Conservation (phyloP, 257 asterid genomes). For the Capsicum baccatum region DNA sequence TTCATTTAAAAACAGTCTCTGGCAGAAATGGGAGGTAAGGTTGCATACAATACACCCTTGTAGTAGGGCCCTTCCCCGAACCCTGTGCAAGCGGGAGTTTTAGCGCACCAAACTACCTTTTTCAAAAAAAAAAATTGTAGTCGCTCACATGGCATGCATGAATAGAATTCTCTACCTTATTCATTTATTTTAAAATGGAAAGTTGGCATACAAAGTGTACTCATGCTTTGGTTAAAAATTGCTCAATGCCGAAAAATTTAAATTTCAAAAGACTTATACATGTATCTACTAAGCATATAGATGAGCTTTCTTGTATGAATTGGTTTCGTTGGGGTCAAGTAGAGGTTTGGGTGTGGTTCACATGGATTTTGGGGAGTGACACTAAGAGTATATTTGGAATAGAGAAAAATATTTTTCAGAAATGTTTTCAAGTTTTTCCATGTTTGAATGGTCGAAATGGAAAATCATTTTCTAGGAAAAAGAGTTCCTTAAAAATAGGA, state of each 20-base stretch:
- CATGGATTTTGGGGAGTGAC: not conserved
- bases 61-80: too few relatives aligned
- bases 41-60: too few relatives aligned
- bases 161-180: not conserved
- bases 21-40: too few relatives aligned
- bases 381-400: not conserved
- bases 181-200: not conserved
- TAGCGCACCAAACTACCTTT: too few relatives aligned
- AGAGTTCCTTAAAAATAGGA: too few relatives aligned
- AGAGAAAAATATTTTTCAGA: not conserved
- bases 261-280: not conserved
- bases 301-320: not conserved
- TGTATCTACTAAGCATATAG: not conserved
- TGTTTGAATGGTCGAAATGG: not conserved
- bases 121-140: too few relatives aligned
- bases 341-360: not conserved
- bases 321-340: not conserved
- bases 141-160: not conserved
- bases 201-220: not conserved
- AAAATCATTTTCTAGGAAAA: not conserved
- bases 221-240: not conserved
- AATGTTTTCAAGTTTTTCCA: not conserved
- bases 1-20: too few relatives aligned
- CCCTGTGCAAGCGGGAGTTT: too few relatives aligned
- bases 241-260: not conserved